Evolutionary conservation across 1,139 yeast genomes (phyloP).

Genomic region (Saccharomyces uvarum): DNA sequence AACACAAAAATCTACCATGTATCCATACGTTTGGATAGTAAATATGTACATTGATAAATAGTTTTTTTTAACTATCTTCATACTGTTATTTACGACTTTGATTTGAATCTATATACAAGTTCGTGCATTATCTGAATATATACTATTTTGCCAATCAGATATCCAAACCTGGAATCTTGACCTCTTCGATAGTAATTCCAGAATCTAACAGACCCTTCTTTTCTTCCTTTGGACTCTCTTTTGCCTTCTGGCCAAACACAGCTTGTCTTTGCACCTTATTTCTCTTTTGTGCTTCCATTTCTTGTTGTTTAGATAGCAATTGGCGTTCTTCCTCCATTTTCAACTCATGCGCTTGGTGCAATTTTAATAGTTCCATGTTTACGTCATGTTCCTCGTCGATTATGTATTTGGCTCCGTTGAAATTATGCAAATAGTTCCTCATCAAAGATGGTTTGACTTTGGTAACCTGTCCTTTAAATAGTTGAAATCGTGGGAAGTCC

Average conservation of each 20-base stretch:
- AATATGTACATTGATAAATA: not conserved
- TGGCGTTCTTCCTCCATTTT: not conserved
- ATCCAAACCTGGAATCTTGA: constrained; percentile 11
- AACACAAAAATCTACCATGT: not conserved
- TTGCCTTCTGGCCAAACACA: constrained; percentile 8
- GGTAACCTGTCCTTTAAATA: constrained; percentile 68
- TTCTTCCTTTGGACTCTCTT: constrained; percentile 1
- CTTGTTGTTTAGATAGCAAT: not conserved
- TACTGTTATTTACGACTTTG: not conserved
- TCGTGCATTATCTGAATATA: not conserved
- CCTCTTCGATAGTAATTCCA: constrained; percentile 8
- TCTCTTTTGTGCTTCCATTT: not conserved
- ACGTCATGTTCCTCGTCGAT: constrained; percentile 25
- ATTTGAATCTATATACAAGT: not conserved
- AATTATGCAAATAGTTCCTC: constrained; percentile 68
- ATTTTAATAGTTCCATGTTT: constrained; percentile 10
- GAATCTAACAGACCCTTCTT: constrained; percentile 6
- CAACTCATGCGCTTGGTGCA: not conserved
- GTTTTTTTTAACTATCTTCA: not conserved
- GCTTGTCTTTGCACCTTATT: not conserved
- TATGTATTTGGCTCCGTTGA: constrained; percentile 67
- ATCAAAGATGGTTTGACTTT: constrained; percentile 74
- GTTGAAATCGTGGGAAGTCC: constrained; percentile 48
- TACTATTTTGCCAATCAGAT: not conserved
- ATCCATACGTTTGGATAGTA: not conserved